phyloP scores from a whole-genome alignment of 331 rosid species.

The Erythrophleum ivorense region DNA sequence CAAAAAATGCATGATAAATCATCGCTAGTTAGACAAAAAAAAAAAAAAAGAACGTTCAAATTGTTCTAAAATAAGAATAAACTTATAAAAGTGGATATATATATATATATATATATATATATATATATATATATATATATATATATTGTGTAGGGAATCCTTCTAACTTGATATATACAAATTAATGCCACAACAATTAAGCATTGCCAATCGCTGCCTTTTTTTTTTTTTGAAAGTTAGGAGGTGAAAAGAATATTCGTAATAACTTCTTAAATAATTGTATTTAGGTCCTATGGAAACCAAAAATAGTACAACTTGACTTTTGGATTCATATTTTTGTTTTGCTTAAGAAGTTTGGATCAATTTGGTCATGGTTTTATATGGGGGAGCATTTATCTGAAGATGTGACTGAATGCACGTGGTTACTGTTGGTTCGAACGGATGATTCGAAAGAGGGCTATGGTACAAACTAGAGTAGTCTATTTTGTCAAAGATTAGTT shows the following conservation, averaged over 20 bases:
- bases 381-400: neutral
- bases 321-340: neutral
- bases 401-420: constrained; percentile 7
- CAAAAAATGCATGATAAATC: too few species aligned
- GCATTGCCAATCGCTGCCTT: neutral
- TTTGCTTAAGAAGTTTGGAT: neutral
- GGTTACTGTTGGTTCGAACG: neutral
- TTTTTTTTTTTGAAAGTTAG: too few species aligned
- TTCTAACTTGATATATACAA: neutral
- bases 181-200: neutral
- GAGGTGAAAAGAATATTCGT: too few species aligned
- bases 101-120: too few species aligned
- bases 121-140: too few species aligned
- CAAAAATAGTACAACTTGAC: neutral
- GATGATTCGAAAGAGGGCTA: neutral
- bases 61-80: too few species aligned
- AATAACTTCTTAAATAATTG: too few species aligned
- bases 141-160: too few species aligned
- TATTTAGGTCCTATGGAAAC: neutral
- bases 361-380: neutral
- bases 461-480: neutral
- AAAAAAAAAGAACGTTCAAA: too few species aligned
- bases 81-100: too few species aligned
- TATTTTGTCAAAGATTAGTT: neutral
- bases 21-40: too few species aligned